Evolutionary conservation across 2,329 filamentous ascomycete genomes (phyloP), one percentile per base, ranked within the genome.

Genomic region (Teratosphaeria destructans): DNA sequence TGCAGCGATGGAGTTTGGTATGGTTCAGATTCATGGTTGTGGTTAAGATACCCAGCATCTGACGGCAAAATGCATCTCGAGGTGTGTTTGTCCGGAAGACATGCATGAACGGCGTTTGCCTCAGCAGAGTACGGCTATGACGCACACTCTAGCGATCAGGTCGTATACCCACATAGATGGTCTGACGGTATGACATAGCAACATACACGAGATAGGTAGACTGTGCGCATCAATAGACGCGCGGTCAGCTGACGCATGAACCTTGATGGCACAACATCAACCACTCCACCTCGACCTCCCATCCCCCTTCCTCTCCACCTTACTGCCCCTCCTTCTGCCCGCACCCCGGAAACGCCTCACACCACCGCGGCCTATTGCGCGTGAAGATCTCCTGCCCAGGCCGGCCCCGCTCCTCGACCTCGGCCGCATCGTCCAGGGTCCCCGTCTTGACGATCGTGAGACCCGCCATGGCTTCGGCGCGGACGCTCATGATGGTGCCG

Each of bases 371-470:
- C n/a, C 67, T 62, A 53, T 70, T 66, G 57, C 65, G 70, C 34
- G 63, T 66, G 37, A 68, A 73, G 23, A 72, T 70, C 60, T 72
- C 70, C 34, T 61, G n/a, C 5, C 49, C 59, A 1, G 70, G 69
- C 59, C 57, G 59, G 14, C 61, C 61, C 49, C 61, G 62, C 14
- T 68, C 58, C 57, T 66, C 58, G 1, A 56, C 64, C 6, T 61
- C 62, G 19, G 61, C 52, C 43, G 43, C 19, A 54, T 71, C 70
- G 52, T 72, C 71, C 19, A 73, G 55, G 10, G 70, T 72, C 3
- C 71, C 70, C 11, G 64, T 64, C 63, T 72, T 72, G 54, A 72
- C 59, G 43, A 72, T 68, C 12, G 61, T 63, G 10, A 70, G 39
- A 19, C 65, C 70, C 0, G 62, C 62, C 59, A 69, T 57, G 5